These are phyloP conservation scores for Acacia concinna DNA, from an alignment of 331 rosid genomes.

Conservation along the genomic window DNA sequence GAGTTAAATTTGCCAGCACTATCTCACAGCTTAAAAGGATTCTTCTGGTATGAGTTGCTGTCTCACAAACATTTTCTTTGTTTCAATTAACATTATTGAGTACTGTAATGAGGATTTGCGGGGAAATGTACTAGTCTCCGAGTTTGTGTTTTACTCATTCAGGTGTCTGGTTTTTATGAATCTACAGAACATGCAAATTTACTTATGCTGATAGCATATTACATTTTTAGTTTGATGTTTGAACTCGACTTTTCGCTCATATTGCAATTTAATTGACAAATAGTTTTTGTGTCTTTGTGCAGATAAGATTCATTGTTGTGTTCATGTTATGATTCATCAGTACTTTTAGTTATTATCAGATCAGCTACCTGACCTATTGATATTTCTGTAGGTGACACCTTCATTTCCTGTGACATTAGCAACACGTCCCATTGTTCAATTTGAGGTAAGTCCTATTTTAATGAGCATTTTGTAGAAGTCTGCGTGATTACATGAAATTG, in stretches of 20 bases:
- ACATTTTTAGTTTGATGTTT: background rate
- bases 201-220: slow-evolving; percentile 17
- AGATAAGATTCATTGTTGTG: slow-evolving; percentile 8
- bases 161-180: background rate
- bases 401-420: slow-evolving; percentile 74
- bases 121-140: slow-evolving; percentile 22
- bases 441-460: slow-evolving; percentile 59
- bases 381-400: slow-evolving; percentile 80
- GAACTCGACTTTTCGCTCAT: slow-evolving; percentile 14
- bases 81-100: slow-evolving; percentile 21
- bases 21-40: slow-evolving; percentile 91
- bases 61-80: slow-evolving; percentile 25
- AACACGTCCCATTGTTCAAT: slow-evolving; percentile 78
- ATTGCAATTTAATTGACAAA: background rate
- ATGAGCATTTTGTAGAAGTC: slow-evolving; percentile 6
- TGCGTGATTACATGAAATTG: slow-evolving; percentile 7
- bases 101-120: slow-evolving; percentile 4
- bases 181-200: slow-evolving; percentile 6
- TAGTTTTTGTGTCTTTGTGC: slow-evolving; percentile 4
- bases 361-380: slow-evolving; percentile 36
- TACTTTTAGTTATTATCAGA: slow-evolving; percentile 20
- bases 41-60: slow-evolving; percentile 64
- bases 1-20: slow-evolving; percentile 70
- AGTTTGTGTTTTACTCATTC: slow-evolving; percentile 13
- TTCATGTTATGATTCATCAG: background rate